Evolutionary conservation across 345 rosid genomes (phyloP).

Genomic region (Citrus sinensis): DVS_A1.0 CM039163.1:44105001-44105500

Average conservation of each 20-base stretch:
- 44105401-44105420: conserved; percentile 81
- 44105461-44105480: conserved; percentile 44
- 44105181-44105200: conserved; percentile 93
- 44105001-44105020: conserved; percentile 16
- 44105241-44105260: conserved; percentile 44
- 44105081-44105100: conserved; percentile 34
- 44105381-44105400: conserved; percentile 78
- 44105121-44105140: conserved; percentile 28
- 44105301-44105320: conserved; percentile 72
- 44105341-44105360: conserved; percentile 79
- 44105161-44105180: conserved; percentile 70
- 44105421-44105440: conserved; percentile 83
- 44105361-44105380: conserved; percentile 72
- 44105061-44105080: conserved; percentile 30
- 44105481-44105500: neutral
- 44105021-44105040: conserved; percentile 13
- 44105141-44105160: conserved; percentile 19
- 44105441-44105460: conserved; percentile 91
- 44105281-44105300: conserved; percentile 63
- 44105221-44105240: conserved; percentile 61
- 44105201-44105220: conserved; percentile 73
- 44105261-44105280: conserved; percentile 57
- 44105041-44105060: conserved; percentile 26
- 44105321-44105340: conserved; percentile 60
- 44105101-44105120: conserved; percentile 24